These are phyloP conservation scores for Jatropha curcas DNA, from an alignment of 345 rosid species.

Conservation along the genomic window DNA sequence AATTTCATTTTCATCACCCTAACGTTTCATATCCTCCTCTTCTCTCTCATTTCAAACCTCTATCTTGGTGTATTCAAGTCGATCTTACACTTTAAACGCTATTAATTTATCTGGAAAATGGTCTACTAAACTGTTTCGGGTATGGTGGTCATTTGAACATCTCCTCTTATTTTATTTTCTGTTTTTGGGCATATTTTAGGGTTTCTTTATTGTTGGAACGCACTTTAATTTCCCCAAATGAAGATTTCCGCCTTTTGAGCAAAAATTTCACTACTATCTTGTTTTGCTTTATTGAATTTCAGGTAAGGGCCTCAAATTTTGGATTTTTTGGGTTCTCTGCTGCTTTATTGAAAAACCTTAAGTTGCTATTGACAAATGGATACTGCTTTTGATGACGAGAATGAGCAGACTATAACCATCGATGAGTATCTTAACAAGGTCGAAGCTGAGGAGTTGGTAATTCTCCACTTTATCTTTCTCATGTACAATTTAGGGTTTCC, in stretches of 20 bases:
- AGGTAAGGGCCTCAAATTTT: conserved; percentile 13
- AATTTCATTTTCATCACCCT: background rate
- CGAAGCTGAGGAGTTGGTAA: conserved; percentile 89
- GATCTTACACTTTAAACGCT: background rate
- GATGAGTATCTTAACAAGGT: conserved; percentile 75
- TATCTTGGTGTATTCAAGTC: background rate
- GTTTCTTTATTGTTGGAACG: background rate
- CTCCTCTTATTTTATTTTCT: background rate
- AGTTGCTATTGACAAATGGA: conserved; percentile 35
- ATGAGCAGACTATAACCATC: conserved; percentile 66
- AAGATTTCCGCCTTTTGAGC: background rate
- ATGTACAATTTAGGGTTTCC: background rate
- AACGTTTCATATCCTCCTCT: background rate
- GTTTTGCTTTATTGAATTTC: background rate
- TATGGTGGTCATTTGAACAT: too few relatives aligned
- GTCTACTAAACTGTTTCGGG: background rate
- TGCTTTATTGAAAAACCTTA: background rate
- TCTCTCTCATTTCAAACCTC: background rate
- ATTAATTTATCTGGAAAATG: background rate
- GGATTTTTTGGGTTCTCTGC: background rate
- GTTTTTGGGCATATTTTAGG: background rate
- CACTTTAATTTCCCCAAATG: background rate
- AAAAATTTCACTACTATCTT: background rate
- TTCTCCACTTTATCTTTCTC: background rate
- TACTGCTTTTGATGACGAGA: conserved; percentile 61